Base-by-base conservation (phyloP, 2,329 filamentous ascomycete species). In the Sclerotinia sclerotiorum region DNA sequence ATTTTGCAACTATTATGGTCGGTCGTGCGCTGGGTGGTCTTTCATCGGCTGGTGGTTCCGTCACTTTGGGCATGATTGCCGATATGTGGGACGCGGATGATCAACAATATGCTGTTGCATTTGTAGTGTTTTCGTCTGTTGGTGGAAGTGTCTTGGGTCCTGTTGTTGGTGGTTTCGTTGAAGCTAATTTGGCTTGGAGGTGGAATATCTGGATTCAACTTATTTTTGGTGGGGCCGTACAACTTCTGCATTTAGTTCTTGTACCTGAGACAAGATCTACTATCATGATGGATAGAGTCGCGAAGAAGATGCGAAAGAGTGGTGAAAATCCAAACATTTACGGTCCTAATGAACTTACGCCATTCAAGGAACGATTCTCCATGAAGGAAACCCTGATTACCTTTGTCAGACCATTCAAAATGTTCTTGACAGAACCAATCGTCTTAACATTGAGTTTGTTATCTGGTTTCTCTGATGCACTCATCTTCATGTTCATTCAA, bases 131-230 rank as follows among this genome's bases (percentile, higher is more conserved):
- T 74, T 93, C 90, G 0, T 93, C 90, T 0, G 91, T 94, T 21
- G 90, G 88, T 32, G 91, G 91, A 17, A 92, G 90, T 0, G 87
- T 93, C 11, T 82, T 94, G 1, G 91, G 91, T 0, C 91, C 91
- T 13, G 89, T 94, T 55, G 84, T 93, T n/a, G 91, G 91, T 72
- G 91, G 90, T 0, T 93, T 93, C 74, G 86, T 89, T 24, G 86
- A 93, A 77, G 78, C 85, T 44, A 87, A 87, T 72, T 82, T 91
- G 0, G 76, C 80, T 35, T 95, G 91, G 91, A 84, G 85, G 72
- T 93, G 90, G 90, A 87, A 84, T 67, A 93, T 94, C 77, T 95
- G 92, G 92, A 90, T 94, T 69, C 91, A 94, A 78, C 85, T 94
- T 71, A 93, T 94, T 73, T 88, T 94, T 65, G 91, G 92, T 24